These are phyloP conservation scores for Xerocomus cyaneibrunnescens DNA, from an alignment of 1,284 basidiomycete genomes.

Conservation along the genomic window DNA sequence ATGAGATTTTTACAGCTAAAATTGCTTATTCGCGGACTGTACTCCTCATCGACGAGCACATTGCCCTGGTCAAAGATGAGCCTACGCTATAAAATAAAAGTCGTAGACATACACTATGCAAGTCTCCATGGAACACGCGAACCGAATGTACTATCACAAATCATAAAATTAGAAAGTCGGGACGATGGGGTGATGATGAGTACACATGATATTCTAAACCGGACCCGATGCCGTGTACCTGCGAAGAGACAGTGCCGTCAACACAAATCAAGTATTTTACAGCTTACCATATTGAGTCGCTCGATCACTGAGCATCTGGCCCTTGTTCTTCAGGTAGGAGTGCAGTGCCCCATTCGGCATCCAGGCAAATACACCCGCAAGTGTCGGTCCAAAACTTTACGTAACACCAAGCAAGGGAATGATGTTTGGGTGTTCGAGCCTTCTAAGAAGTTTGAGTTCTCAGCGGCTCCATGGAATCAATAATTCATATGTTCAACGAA, in stretches of 20 bases:
- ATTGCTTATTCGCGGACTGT: conserved; percentile 4
- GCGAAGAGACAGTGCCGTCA: background rate
- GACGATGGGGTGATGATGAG: no score
- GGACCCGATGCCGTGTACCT: background rate
- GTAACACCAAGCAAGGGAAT: background rate
- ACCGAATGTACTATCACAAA: conserved; percentile 11
- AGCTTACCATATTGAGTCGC: background rate
- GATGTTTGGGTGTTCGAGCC: conserved; percentile 10
- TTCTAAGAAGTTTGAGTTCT: conserved; percentile 6
- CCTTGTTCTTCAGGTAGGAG: background rate
- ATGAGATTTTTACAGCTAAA: no score
- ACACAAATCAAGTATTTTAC: background rate
- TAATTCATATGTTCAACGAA: conserved; percentile 31
- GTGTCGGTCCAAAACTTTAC: background rate
- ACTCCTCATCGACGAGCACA: conserved; percentile 7
- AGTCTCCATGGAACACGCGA: conserved; percentile 5
- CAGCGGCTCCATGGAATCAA: no score
- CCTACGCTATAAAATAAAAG: background rate
- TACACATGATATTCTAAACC: conserved; percentile 8
- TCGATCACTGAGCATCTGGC: background rate
- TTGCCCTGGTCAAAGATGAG: no score
- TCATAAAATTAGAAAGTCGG: background rate
- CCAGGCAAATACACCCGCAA: background rate
- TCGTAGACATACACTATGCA: conserved; percentile 6
- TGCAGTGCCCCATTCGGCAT: conserved; percentile 7